A percentile compares a stretch with the other conserved stretches of the same genome.
phyloP scores from a whole-genome alignment of 352 stramenopile genomes.

The Globisporangium mamillatum region DNA sequence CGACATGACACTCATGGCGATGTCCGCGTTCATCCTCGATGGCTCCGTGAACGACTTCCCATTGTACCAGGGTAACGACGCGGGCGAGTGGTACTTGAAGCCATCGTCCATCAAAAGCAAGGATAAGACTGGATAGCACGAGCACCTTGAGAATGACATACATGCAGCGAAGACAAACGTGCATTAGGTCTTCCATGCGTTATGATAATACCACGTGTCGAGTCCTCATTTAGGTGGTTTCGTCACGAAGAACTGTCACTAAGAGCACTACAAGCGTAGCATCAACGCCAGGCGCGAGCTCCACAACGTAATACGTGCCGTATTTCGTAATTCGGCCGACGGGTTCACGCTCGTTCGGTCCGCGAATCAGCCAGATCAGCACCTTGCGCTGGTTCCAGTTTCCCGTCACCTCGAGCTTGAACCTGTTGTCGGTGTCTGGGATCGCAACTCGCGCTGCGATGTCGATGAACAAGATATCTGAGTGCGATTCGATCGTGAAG shows the following conservation, averaged over 20 bases:
- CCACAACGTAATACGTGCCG: conserved; percentile 14
- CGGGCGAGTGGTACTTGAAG: too few species aligned
- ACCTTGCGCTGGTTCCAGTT: conserved; percentile 9
- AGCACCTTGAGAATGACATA: too few species aligned
- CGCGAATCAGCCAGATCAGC: conserved; percentile 17
- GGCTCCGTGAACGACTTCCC: too few species aligned
- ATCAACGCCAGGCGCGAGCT: conserved; percentile 14
- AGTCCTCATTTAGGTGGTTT: neutral
- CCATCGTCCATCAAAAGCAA: too few species aligned
- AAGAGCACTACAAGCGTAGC: conserved; percentile 13
- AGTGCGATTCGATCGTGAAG: conserved; percentile 15
- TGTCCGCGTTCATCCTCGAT: too few species aligned
- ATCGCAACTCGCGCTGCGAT: conserved; percentile 19
- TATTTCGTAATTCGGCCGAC: conserved; percentile 16
- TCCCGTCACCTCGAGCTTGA: conserved; percentile 18
- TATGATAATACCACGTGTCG: too few species aligned
- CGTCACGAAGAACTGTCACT: conserved; percentile 6
- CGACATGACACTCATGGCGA: too few species aligned
- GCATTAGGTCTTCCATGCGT: too few species aligned
- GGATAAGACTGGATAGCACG: too few species aligned
- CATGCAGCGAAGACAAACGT: too few species aligned
- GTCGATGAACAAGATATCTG: conserved; percentile 17
- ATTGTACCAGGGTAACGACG: too few species aligned
- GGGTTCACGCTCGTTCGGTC: conserved; percentile 14
- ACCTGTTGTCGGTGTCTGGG: conserved; percentile 8